A percentile compares a stretch with the other conserved stretches of the same genome.
phyloP scores from a whole-genome alignment of 2,329 filamentous ascomycete species.

The Pseudogymnoascus sp. region DNA sequence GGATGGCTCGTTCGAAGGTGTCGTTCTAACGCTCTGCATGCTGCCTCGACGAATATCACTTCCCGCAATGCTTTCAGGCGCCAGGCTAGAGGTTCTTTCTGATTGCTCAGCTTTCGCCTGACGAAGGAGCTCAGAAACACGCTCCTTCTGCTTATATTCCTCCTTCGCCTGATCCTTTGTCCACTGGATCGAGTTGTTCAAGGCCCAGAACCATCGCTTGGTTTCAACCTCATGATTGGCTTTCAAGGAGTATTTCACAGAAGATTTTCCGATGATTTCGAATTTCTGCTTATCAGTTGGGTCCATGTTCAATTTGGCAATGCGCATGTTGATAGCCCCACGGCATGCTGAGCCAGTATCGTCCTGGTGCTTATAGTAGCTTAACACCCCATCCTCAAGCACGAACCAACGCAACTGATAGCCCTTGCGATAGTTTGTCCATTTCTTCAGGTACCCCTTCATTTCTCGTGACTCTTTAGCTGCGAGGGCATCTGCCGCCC shows the following conservation, averaged over 20 bases:
- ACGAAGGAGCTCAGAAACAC: constrained; percentile 64
- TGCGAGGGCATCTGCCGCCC: constrained; percentile 52
- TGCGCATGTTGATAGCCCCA: constrained; percentile 97
- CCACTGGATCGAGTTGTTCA: constrained; percentile 99
- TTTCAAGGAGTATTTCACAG: constrained; percentile 95
- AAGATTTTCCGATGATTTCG: constrained; percentile 95
- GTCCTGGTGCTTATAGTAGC: constrained; percentile 99
- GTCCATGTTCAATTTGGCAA: constrained; percentile 91
- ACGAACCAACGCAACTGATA: constrained; percentile 98
- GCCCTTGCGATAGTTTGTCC: constrained; percentile 97
- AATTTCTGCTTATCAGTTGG: constrained; percentile 95
- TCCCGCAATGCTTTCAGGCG: constrained; percentile 19
- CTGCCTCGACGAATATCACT: constrained; percentile 36
- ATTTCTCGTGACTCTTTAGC: constrained; percentile 89
- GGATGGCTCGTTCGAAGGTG: constrained; percentile 18
- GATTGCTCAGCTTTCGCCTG: constrained; percentile 73
- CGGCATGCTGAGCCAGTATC: constrained; percentile 93
- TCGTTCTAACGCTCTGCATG: constrained; percentile 30
- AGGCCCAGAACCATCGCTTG: constrained; percentile 97
- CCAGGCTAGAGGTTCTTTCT: constrained; percentile 36
- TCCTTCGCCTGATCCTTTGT: constrained; percentile 94
- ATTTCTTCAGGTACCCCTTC: constrained; percentile 98
- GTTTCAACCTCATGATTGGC: constrained; percentile 97
- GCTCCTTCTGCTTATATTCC: constrained; percentile 68
- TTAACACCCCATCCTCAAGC: constrained; percentile 90